Base-by-base conservation (phyloP, 176 grass and related monocot species). In the Triticum monococcum region DNA sequence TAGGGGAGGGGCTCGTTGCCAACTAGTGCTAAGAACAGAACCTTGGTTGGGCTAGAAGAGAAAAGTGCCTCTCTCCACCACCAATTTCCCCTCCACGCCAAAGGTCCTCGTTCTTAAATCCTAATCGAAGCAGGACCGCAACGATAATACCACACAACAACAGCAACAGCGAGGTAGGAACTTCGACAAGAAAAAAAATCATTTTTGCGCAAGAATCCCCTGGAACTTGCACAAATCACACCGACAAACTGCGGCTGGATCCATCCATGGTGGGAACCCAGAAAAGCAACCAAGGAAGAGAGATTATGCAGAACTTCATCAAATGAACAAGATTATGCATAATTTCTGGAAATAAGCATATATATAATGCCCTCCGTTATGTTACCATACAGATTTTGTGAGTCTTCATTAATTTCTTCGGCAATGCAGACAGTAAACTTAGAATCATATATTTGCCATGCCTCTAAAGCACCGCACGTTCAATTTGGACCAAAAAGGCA, bases 141-240 rank as follows among this genome's bases (percentile, higher is more conserved):
- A 80, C 38, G 59, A 80, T 85, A 89, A 80, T 74, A 89, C 56
- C 45, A 85, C 50, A 54, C 50, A 54, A 54, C 16, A 54, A 54
- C 54, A 66, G 22, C 48, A 2, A 22, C 56, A 59, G 18, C 18
- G 1, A 89, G 45, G 60, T 60, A 57, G 14, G 69, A 35, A 69
- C 69, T 68, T 18, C 43, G 59, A 54, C 50, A 81, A 12, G 31
- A 66, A 82, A 26, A 41, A 64, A 57, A 56, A 22, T 23, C 57
- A 52, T 80, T 85, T 89, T 89, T 68, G 72, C 41, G 17, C 76
- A 73, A 73, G 75, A 80, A 85, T 88, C 80, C 76, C 75, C 87
- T 72, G 8, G 2, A 80, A 79, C 77, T 79, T 37, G 32, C 57
- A 35, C 75, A 89, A 89, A 89, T 80, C 82, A 28, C 82, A 59